Conservation (phyloP, 352 stramenopile species). For the Plasmopara muralis region DNA sequence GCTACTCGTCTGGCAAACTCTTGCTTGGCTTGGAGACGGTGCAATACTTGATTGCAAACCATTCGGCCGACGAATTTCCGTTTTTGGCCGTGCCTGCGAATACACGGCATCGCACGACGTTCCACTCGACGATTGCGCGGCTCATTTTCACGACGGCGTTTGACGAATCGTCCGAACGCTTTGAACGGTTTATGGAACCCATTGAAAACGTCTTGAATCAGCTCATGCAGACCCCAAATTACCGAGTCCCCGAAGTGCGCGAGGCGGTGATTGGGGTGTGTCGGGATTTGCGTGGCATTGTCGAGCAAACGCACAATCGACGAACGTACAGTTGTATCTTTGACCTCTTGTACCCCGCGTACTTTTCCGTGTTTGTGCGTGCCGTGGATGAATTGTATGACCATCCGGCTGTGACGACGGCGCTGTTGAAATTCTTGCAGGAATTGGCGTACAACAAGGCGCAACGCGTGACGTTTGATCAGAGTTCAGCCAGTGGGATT, state of each 20-base stretch:
- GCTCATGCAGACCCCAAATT: conserved; percentile 71
- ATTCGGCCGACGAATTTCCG: conserved; percentile 96
- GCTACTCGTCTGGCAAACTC: conserved; percentile 96
- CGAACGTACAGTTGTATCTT: conserved; percentile 96
- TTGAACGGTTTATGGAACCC: conserved; percentile 96
- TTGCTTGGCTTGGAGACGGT: conserved; percentile 95
- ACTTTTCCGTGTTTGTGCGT: conserved; percentile 93
- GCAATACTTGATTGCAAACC: conserved; percentile 94
- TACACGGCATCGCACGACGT: conserved; percentile 93
- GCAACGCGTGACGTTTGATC: conserved; percentile 97
- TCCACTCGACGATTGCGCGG: conserved; percentile 95
- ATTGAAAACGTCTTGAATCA: conserved; percentile 80
- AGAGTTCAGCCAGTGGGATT: conserved; percentile 97
- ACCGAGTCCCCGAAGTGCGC: conserved; percentile 65
- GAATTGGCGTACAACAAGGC: conserved; percentile 94
- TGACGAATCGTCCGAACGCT: conserved; percentile 90
- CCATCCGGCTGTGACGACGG: conserved; percentile 91
- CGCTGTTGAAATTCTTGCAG: conserved; percentile 96
- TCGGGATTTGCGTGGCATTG: conserved; percentile 93
- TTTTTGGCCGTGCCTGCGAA: conserved; percentile 93
- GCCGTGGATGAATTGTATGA: conserved; percentile 92
- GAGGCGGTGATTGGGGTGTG: conserved; percentile 94
- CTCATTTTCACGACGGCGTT: conserved; percentile 94
- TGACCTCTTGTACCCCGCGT: conserved; percentile 95
- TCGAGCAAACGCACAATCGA: conserved; percentile 95